Conservation (phyloP, 805 yeast species). For the Suhomyces kilbournensis region DNA sequence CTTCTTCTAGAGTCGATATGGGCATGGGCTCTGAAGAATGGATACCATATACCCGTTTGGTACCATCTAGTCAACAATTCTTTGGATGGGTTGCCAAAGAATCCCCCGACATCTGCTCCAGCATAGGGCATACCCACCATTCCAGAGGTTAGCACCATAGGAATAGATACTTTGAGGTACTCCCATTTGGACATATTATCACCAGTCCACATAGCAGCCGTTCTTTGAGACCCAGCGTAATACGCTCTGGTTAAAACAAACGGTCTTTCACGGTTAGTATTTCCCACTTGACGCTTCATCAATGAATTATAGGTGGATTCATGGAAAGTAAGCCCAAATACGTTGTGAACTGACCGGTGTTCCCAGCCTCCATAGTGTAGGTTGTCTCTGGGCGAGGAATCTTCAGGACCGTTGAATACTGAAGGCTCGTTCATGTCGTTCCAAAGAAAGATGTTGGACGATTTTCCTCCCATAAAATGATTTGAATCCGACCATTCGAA, state of each 20-base stretch:
- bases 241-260: constrained; percentile 84
- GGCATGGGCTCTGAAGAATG: constrained; percentile 95
- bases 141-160: constrained; percentile 82
- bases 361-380: constrained; percentile 81
- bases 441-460: constrained; percentile 81
- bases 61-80: constrained; percentile 91
- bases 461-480: constrained; percentile 37
- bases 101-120: constrained; percentile 98
- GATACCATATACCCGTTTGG: constrained; percentile 94
- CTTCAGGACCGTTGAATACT: constrained; percentile 91
- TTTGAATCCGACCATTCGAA: constrained; percentile 44
- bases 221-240: constrained; percentile 86
- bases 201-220: constrained; percentile 97
- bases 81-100: constrained; percentile 81
- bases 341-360: constrained; percentile 87
- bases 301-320: constrained; percentile 75
- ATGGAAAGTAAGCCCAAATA: constrained; percentile 77
- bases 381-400: constrained; percentile 78
- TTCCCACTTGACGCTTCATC: constrained; percentile 41
- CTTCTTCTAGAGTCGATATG: constrained; percentile 90
- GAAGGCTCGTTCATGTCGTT: constrained; percentile 99
- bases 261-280: constrained; percentile 60
- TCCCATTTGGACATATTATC: constrained; percentile 95
- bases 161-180: constrained; percentile 72
- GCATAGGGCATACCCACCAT: constrained; percentile 85